Evolutionary conservation across 2,329 filamentous ascomycete species (phyloP).

Genomic region (Colletotrichum sp.): DNA sequence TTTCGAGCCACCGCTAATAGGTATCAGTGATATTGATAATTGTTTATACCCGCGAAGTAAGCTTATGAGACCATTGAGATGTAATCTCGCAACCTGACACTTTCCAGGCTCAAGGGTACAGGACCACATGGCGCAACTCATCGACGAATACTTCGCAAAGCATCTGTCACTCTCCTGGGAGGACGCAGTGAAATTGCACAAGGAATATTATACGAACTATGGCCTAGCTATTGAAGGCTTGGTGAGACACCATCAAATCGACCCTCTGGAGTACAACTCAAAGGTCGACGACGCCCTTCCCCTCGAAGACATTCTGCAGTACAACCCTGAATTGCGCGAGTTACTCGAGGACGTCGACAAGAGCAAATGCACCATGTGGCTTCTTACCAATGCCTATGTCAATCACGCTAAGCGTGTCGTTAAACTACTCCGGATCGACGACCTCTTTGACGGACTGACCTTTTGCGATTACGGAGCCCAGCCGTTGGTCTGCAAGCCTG

Average conservation of each 20-base stretch:
- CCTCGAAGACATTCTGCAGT: slow-evolving; percentile 82
- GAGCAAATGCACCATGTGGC: slow-evolving; percentile 85
- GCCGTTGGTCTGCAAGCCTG: slow-evolving; percentile 86
- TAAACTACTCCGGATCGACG: slow-evolving; percentile 79
- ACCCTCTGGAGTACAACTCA: slow-evolving; percentile 91
- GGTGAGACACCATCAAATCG: slow-evolving; percentile 91
- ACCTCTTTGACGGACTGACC: slow-evolving; percentile 92
- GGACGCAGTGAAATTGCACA: slow-evolving; percentile 86
- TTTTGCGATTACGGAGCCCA: slow-evolving; percentile 85
- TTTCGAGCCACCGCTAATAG: neutral
- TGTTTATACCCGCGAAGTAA: slow-evolving; percentile 90
- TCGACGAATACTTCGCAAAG: slow-evolving; percentile 66
- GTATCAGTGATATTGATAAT: slow-evolving; percentile 91
- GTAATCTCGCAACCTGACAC: neutral
- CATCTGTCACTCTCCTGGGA: slow-evolving; percentile 77
- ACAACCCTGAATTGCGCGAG: slow-evolving; percentile 74
- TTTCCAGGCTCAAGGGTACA: slow-evolving; percentile 75
- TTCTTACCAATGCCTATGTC: slow-evolving; percentile 95
- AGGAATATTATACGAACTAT: slow-evolving; percentile 94
- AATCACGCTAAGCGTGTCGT: slow-evolving; percentile 87
- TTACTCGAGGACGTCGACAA: slow-evolving; percentile 84
- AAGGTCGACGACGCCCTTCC: slow-evolving; percentile 96
- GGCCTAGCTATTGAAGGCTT: slow-evolving; percentile 97
- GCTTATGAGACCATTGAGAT: slow-evolving; percentile 26
- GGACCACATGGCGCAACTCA: slow-evolving; percentile 86